These are phyloP conservation scores for Stephanodiscus triporus DNA, from an alignment of 108 stramenopile genomes.

Conservation along the genomic window DNA sequence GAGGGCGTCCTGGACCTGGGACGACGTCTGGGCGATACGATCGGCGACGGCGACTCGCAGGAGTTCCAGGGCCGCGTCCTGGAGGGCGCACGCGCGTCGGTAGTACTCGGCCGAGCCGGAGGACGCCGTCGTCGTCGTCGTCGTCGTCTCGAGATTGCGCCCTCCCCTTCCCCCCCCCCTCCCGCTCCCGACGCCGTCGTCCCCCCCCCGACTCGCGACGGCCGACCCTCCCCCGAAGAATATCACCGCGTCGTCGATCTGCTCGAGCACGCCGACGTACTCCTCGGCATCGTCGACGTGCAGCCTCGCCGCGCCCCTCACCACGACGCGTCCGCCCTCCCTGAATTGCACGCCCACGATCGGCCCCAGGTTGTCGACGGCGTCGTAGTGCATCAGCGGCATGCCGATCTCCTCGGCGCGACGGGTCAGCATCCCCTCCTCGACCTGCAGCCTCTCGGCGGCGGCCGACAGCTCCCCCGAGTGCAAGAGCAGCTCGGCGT, in stretches of 20 bases:
- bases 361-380: constrained; percentile 76
- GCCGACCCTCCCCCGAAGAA: constrained; percentile 78
- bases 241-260: constrained; percentile 79
- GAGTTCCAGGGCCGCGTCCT: constrained; percentile 81
- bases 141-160: constrained; percentile 14
- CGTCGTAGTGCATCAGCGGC: constrained; percentile 87
- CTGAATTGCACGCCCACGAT: constrained; percentile 82
- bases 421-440: constrained; percentile 64
- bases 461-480: constrained; percentile 86
- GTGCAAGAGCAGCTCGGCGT: constrained; percentile 79
- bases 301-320: constrained; percentile 73
- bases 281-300: constrained; percentile 80
- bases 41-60: constrained; percentile 84
- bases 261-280: constrained; percentile 61
- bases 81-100: constrained; percentile 75
- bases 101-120: constrained; percentile 82
- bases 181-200: not conserved
- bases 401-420: constrained; percentile 86
- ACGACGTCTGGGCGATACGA: constrained; percentile 70
- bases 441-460: constrained; percentile 87
- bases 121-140: constrained; percentile 20
- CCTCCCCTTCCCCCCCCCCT: not conserved
- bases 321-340: constrained; percentile 54
- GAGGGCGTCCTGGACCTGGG: constrained; percentile 67
- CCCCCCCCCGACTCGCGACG: constrained; percentile 42